A percentile compares a stretch with the other conserved stretches of the same genome.
phyloP scores from a whole-genome alignment of 306 rosid genomes.

The Lathyrus aphaca region DNA sequence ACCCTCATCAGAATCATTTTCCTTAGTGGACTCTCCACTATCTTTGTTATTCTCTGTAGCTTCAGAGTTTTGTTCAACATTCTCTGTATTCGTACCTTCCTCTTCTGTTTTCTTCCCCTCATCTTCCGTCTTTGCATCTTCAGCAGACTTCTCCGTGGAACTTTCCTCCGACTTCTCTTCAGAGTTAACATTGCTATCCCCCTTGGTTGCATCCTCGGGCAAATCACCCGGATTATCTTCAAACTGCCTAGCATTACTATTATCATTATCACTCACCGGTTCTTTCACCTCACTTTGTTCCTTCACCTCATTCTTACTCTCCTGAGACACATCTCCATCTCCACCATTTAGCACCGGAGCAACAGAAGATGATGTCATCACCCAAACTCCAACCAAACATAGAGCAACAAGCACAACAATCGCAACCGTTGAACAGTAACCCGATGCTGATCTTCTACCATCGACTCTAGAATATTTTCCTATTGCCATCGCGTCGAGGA shows the following conservation, averaged over 20 bases:
- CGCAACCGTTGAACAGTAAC: conserved; percentile 89
- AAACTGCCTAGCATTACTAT: conserved; percentile 61
- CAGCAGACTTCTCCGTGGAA: conserved; percentile 44
- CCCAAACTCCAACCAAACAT: conserved; percentile 91
- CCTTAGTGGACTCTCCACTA: conserved; percentile 44
- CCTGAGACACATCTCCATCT: conserved; percentile 61
- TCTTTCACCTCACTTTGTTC: conserved; percentile 56
- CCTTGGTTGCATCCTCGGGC: conserved; percentile 92
- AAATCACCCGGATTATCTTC: conserved; percentile 94
- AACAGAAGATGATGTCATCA: conserved; percentile 90
- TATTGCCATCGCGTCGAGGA: conserved; percentile 57
- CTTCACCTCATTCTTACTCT: conserved; percentile 63
- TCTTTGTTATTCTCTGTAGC: conserved; percentile 40
- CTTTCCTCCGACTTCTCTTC: conserved; percentile 53
- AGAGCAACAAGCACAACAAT: conserved; percentile 86
- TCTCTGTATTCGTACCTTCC: conserved; percentile 54
- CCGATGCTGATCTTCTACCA: conserved; percentile 67
- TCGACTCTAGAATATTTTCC: conserved; percentile 84
- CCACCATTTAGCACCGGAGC: conserved; percentile 68
- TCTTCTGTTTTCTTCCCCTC: conserved; percentile 47
- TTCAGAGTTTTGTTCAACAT: conserved; percentile 47
- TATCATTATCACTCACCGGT: conserved; percentile 49
- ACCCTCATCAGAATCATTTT: conserved; percentile 43
- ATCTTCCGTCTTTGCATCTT: conserved; percentile 52
- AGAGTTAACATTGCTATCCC: conserved; percentile 54